These are phyloP conservation scores for Tylopilus sp. DNA, from an alignment of 768 basidiomycete species.

Conservation along the genomic window DNA sequence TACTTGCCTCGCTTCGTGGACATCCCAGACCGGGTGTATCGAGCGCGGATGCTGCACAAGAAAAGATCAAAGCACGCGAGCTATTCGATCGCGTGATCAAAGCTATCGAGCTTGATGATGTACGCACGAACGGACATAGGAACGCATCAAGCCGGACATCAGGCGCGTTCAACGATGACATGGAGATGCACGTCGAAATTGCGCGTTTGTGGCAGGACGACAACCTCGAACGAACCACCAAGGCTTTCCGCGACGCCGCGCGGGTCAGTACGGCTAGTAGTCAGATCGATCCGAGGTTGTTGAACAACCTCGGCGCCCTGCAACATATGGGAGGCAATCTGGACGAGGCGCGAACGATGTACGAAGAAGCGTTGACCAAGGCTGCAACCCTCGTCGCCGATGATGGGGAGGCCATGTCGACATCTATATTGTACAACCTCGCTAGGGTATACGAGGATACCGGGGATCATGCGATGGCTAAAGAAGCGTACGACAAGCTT, in stretches of 20 bases:
- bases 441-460: conserved; percentile 88
- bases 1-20: conserved; percentile 90
- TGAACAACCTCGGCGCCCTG: conserved; percentile 80
- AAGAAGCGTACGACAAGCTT: conserved; percentile 84
- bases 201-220: conserved; percentile 87
- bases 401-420: conserved; percentile 66
- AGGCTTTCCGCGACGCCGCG: conserved; percentile 71
- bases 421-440: conserved; percentile 87
- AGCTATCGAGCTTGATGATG: conserved; percentile 61
- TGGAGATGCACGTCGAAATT: conserved; percentile 89
- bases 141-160: conserved; percentile 35
- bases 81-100: conserved; percentile 75
- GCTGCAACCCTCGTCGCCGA: conserved; percentile 45
- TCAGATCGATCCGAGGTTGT: conserved; percentile 58
- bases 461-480: conserved; percentile 68
- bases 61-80: conserved; percentile 71
- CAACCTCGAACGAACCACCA: conserved; percentile 65
- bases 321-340: conserved; percentile 65
- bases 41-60: conserved; percentile 61
- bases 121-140: conserved; percentile 41
- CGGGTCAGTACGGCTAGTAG: conserved; percentile 53
- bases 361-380: conserved; percentile 70
- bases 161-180: conserved; percentile 65
- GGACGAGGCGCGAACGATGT: conserved; percentile 55
- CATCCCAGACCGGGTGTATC: conserved; percentile 78